phyloP scores from a whole-genome alignment of 2,329 filamentous ascomycete genomes.

The Trichoderma hamatum region DNA sequence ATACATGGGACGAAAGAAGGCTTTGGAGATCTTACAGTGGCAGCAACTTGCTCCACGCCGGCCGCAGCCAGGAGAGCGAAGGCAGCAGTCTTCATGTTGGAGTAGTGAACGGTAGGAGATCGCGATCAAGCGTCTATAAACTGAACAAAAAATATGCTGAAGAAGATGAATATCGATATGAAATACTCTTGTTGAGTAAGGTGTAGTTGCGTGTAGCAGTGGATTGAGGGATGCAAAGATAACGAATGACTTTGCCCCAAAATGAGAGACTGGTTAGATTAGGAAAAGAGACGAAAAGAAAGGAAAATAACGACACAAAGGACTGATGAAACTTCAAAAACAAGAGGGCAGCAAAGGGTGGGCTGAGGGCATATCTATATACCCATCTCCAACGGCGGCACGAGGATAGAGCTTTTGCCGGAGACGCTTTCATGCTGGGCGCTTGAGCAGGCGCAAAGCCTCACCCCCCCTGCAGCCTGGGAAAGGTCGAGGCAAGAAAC shows the following conservation, averaged over 20 bases:
- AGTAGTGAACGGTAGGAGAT: conserved; percentile 12
- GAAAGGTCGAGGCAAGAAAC: conserved; percentile 11
- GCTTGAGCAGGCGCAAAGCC: conserved; percentile 18
- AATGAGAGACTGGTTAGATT: conserved; percentile 29
- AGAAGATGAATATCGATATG: conserved; percentile 31
- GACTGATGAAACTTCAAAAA: conserved; percentile 8
- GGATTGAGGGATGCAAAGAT: conserved; percentile 47
- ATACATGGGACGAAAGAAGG: neutral
- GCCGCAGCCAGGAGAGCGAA: conserved; percentile 55
- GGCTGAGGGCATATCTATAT: conserved; percentile 36
- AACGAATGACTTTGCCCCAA: conserved; percentile 60
- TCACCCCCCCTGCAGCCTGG: conserved; percentile 10
- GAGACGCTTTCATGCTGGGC: conserved; percentile 10
- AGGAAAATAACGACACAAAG: conserved; percentile 17
- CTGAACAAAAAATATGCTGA: conserved; percentile 29
- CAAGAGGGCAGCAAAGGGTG: neutral
- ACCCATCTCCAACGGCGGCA: conserved; percentile 30
- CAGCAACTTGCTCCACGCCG: conserved; percentile 53
- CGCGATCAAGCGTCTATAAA: conserved; percentile 23
- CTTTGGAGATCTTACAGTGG: conserved; percentile 43
- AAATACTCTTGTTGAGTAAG: conserved; percentile 27
- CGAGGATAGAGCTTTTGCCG: neutral
- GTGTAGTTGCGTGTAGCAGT: conserved; percentile 36
- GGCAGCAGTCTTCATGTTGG: conserved; percentile 55
- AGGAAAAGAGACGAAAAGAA: neutral